Base-by-base conservation (phyloP, 2,329 filamentous ascomycete species). In the Fusarium tjaetaba region DNA sequence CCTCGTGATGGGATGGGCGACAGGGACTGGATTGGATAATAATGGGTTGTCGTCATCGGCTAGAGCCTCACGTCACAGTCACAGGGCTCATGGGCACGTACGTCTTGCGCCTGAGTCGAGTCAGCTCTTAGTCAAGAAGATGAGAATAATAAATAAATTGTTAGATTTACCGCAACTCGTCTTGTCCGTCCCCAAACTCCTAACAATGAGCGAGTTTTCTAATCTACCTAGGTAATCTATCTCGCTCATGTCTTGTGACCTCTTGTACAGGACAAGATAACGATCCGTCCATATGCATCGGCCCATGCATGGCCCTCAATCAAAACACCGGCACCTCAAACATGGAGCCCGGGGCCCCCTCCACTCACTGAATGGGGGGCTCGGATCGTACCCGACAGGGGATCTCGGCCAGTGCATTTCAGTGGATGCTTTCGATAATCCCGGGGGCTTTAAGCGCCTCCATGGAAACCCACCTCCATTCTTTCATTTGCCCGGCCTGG, bases 1-100 rank as follows among this genome's bases (percentile, higher is more conserved):
- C 76, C 76, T 77, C 76, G 76, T 78, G 76, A 78, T 78, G 76
- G 61, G 59, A 78, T 74, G 74, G 62, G 56, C 66, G 61, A 61
- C 71, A 56, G 65, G 65, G 73, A 76, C 64, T 75, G 72, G 74
- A 61, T 61, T 57, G 59, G 58, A 57, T 61, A 28, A 72, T 57
- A 24, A 74, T 64, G 62, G 74, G 76, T 70, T 61, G 61, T 68
- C 76, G 76, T 78, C 76, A 78, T 78, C 76, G 76, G 76, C 76
- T 76, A 76, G 76, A 68, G 65, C 65, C 65, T 68, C 65, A 78
- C 73, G 73, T 78, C 76, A 78, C 70, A 73, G 62, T 60, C 51
- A 53, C 46, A 55, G 58, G 58, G 64, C 43, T 67, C 64, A 66
- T 51, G 41, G 61, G 42, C 65, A 49, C 34, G 18, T 38, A 38